phyloP scores from a whole-genome alignment of 1,284 basidiomycete species.

The Heterobasidion irregulare region DNA sequence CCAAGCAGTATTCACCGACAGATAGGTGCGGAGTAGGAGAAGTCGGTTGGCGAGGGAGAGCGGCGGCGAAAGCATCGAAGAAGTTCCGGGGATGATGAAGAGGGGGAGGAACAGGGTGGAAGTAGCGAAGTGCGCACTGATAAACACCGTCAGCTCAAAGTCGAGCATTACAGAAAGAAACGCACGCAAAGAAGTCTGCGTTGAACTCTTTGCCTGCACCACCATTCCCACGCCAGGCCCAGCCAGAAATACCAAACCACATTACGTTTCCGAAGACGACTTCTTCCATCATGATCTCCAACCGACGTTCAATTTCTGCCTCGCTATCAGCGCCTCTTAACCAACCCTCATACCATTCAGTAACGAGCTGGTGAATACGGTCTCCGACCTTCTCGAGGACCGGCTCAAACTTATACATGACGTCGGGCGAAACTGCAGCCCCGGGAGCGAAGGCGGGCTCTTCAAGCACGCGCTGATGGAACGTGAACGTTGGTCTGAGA shows the following conservation, averaged over 20 bases:
- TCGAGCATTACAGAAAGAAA: background rate
- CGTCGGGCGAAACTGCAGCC: constrained; percentile 34
- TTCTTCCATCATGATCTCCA: constrained; percentile 34
- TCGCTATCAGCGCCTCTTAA: constrained; percentile 19
- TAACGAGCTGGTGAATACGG: constrained; percentile 25
- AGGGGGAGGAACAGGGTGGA: constrained; percentile 34
- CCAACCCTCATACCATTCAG: constrained; percentile 39
- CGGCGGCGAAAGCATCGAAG: background rate
- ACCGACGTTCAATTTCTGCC: constrained; percentile 19
- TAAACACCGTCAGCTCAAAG: too few species aligned
- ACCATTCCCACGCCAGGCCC: constrained; percentile 15
- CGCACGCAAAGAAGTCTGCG: constrained; percentile 28
- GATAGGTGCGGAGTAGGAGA: constrained; percentile 31
- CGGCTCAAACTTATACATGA: constrained; percentile 17
- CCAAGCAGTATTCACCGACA: constrained; percentile 23
- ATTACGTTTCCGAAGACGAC: constrained; percentile 31
- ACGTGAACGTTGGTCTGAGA: constrained; percentile 25
- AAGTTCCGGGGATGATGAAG: constrained; percentile 15
- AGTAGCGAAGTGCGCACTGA: constrained; percentile 38
- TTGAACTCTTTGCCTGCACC: constrained; percentile 20
- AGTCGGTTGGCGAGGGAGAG: constrained; percentile 16
- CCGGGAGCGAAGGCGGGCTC: constrained; percentile 25
- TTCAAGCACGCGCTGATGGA: constrained; percentile 28
- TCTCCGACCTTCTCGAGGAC: constrained; percentile 27
- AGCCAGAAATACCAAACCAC: constrained; percentile 36